Percentiles rank a stretch among this genome's conserved stretches.
These are phyloP conservation scores for Carpinus viminea DNA, from an alignment of 306 rosid genomes.

Conservation along the genomic window DNA sequence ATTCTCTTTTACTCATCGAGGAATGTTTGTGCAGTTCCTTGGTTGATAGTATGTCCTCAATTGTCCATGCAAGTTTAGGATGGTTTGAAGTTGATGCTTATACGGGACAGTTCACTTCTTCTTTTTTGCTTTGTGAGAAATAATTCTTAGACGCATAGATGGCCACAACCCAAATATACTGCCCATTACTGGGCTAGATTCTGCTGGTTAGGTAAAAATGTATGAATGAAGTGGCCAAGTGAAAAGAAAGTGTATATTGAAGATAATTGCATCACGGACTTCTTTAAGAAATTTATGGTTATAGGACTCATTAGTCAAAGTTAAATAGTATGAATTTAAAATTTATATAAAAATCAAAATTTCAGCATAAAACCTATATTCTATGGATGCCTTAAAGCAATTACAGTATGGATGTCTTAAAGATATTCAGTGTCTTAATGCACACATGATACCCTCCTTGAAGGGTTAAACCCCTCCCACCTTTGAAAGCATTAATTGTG, in stretches of 20 bases:
- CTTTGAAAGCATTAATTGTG: neutral
- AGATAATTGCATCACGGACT: neutral
- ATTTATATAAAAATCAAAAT: neutral
- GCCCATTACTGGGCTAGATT: neutral
- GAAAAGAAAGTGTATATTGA: neutral
- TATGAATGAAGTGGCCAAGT: neutral
- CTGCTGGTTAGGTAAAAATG: neutral
- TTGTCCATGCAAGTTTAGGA: neutral
- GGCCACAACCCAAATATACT: neutral
- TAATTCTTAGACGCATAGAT: neutral
- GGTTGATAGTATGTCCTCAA: neutral
- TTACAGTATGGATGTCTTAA: neutral
- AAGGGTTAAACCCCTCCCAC: neutral
- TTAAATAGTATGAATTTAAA: neutral
- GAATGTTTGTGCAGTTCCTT: neutral
- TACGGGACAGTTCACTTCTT: too few species aligned
- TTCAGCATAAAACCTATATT: neutral
- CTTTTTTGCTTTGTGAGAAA: neutral
- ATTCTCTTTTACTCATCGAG: too few species aligned
- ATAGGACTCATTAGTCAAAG: neutral
- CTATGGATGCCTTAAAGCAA: neutral
- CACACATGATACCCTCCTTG: neutral
- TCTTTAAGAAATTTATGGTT: neutral
- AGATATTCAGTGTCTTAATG: neutral
- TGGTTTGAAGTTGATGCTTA: neutral